Evolutionary conservation across 345 rosid genomes (phyloP), one percentile per base, ranked within the genome.

Genomic region (Pistacia vera): DNA sequence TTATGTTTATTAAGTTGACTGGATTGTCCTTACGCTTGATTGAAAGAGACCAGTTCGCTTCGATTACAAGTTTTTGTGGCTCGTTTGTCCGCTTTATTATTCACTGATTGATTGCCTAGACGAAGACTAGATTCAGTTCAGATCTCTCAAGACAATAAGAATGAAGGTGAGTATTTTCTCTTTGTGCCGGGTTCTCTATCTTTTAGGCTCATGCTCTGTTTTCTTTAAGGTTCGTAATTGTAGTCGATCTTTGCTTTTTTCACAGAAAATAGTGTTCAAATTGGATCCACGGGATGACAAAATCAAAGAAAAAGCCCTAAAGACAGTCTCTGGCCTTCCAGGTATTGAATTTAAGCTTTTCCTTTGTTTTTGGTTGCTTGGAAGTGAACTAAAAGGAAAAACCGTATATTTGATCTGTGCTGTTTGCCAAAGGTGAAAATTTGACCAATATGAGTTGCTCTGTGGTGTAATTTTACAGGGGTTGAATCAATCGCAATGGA

Each of bases 181-280:
- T 30, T 2, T 48, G 18, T 30, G 35, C 16, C 64, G 3, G 20
- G 18, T 61, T 62, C 3, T 73, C 5, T 11, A 16, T 49, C n/a
- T 33, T 46, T 51, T 17, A 16, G 66, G 35, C 14, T 44, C 25
- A 12, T 54, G 1, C 38, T 11, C 48, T 20, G 64, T 60, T 60
- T 60, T 59, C 0, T 60, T 6, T n/a, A 51, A 8, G 46, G 46
- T 4, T 38, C 7, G 8, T 38, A 38, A 67, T 33, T 0, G 22
- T 44, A 44, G 28, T 11, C 5, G 10, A 5, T 67, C 35, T 75
- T 75, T 58, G 69, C 38, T 79, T 73, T 25, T 25, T 46, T 77
- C 2, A 16, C 91, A 92, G 93, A 87, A 85, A 83, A 84, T 83
- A 11, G 90, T 89, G 59, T 58, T 92, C 70, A 85, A 86, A 77